These are phyloP conservation scores for Berberis thunbergii DNA, from an alignment of 164 flowering plant genomes.

Conservation along the genomic window DNA sequence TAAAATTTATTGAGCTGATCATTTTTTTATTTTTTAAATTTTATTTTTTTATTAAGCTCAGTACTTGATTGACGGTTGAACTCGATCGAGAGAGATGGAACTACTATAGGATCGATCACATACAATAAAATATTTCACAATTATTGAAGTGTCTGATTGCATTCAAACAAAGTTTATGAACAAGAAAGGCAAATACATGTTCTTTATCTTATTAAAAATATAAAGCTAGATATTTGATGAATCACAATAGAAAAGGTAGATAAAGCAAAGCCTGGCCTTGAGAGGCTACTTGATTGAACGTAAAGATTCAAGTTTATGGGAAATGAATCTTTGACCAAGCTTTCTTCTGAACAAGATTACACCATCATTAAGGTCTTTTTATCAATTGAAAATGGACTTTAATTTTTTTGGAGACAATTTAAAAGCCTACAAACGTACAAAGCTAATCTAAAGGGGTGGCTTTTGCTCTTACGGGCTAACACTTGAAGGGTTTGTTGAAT, in stretches of 20 bases:
- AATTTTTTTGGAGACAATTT: too few species aligned
- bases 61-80: too few species aligned
- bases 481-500: not conserved
- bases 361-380: not conserved
- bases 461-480: not conserved
- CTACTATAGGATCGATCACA: not conserved
- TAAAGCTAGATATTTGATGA: not conserved
- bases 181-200: constrained; percentile 1
- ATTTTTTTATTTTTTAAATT: too few species aligned
- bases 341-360: constrained; percentile 6
- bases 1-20: too few species aligned
- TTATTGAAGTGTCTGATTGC: not conserved
- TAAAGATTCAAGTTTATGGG: not conserved
- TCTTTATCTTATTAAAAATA: not conserved
- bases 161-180: not conserved
- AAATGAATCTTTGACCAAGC: constrained; percentile 15
- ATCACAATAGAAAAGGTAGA: not conserved
- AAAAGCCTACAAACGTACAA: not conserved
- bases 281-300: too few species aligned
- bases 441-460: constrained; percentile 1
- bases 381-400: too few species aligned
- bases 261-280: too few species aligned
- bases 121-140: not conserved
- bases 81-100: not conserved
- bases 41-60: too few species aligned